A percentile compares a stretch with the other conserved stretches of the same genome.
Conservation (phyloP, 345 rosid genomes). For the Anastatica hierochuntica region DNA sequence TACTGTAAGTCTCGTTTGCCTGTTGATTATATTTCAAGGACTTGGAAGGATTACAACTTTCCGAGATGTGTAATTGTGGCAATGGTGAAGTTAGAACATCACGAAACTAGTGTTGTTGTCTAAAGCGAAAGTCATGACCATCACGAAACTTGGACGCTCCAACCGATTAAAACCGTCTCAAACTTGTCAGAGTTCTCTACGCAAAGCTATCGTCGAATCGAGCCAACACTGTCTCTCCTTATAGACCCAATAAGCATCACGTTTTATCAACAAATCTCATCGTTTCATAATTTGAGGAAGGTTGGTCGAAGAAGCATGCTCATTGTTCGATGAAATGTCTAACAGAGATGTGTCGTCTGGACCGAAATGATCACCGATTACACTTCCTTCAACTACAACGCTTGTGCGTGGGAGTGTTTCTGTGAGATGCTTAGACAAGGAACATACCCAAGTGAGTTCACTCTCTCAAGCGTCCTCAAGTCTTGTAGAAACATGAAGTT, state of each 20-base stretch:
- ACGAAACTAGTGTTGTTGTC: background rate
- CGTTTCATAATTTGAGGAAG: conserved; percentile 43
- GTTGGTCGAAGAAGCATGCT: conserved; percentile 63
- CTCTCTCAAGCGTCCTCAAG: conserved; percentile 60
- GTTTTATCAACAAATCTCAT: conserved; percentile 62
- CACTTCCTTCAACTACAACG: conserved; percentile 34
- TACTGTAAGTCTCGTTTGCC: no score
- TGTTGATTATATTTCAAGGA: no score
- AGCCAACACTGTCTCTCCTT: conserved; percentile 19
- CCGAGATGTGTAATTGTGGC: no score
- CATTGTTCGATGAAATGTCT: conserved; percentile 32
- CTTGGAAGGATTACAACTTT: no score
- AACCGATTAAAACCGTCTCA: conserved; percentile 29
- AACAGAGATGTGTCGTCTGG: conserved; percentile 25
- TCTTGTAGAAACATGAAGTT: conserved; percentile 58
- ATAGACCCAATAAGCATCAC: conserved; percentile 41
- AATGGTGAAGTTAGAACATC: no score
- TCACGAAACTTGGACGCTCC: conserved; percentile 25
- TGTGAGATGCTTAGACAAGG: conserved; percentile 41
- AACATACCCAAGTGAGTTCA: conserved; percentile 46
- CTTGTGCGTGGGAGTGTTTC: conserved; percentile 52
- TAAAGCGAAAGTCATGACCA: conserved; percentile 29
- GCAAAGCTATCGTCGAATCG: conserved; percentile 16
- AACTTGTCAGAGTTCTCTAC: conserved; percentile 36
- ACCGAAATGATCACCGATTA: conserved; percentile 27